phyloP scores from a whole-genome alignment of 208 protist genomes.

The Wallacemonas sp. region DNA sequence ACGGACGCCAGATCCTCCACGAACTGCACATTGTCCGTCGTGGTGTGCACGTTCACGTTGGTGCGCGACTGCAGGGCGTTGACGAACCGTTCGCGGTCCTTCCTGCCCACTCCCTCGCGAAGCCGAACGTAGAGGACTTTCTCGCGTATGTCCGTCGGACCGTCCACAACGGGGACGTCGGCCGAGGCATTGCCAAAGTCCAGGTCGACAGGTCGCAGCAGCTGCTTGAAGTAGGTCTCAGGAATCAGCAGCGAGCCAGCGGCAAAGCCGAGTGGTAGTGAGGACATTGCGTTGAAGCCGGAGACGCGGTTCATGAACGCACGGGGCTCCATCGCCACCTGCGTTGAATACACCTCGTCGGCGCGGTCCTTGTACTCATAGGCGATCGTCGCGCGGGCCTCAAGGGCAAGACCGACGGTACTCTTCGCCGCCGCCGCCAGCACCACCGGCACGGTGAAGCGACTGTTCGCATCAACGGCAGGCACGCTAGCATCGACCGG shows the following conservation, averaged over 20 bases:
- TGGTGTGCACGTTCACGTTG: slow-evolving; percentile 41
- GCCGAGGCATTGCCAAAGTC: slow-evolving; percentile 23
- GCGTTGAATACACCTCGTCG: slow-evolving; percentile 8
- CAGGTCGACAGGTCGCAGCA: slow-evolving; percentile 45
- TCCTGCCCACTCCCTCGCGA: slow-evolving; percentile 18
- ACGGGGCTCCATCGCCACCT: slow-evolving; percentile 55
- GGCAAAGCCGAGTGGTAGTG: slow-evolving; percentile 29
- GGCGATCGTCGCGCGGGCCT: slow-evolving; percentile 17
- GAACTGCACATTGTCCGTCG: slow-evolving; percentile 36
- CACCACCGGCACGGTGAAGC: slow-evolving; percentile 32
- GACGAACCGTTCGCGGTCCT: slow-evolving; percentile 61
- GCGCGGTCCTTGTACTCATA: slow-evolving; percentile 45
- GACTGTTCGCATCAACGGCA: slow-evolving; percentile 4
- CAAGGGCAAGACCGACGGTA: slow-evolving; percentile 31
- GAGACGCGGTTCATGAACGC: slow-evolving; percentile 84
- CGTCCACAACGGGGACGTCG: neutral
- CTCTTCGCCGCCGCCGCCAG: slow-evolving; percentile 27
- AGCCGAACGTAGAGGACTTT: slow-evolving; percentile 71
- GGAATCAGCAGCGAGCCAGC: slow-evolving; percentile 68
- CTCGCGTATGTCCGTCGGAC: slow-evolving; percentile 42
- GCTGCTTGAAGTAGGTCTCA: slow-evolving; percentile 34
- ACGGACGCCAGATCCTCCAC: slow-evolving; percentile 50
- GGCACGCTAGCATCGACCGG: neutral
- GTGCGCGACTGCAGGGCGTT: slow-evolving; percentile 81
- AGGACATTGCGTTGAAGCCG: slow-evolving; percentile 80